Evolutionary conservation across 2,329 filamentous ascomycete genomes (phyloP), one percentile per base, ranked within the genome.

Genomic region (Knoxdaviesia proteae): DNA sequence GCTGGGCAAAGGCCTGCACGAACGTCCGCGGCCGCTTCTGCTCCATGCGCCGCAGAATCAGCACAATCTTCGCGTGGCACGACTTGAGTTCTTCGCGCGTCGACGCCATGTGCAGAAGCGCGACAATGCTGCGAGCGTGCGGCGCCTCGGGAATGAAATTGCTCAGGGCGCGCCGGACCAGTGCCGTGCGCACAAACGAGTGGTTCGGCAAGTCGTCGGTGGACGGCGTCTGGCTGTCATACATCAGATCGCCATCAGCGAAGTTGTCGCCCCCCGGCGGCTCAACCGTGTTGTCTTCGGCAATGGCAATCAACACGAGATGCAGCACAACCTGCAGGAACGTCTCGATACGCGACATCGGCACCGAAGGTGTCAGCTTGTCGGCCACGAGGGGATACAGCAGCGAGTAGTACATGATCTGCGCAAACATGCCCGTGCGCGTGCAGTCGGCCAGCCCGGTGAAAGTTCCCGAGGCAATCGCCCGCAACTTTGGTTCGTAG

Each of bases 271-370:
- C 56, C 51, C 62, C 59, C 7, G 65, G 64, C 34, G 67, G 63
- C 46, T 78, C 70, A 44, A 67, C 63, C 9, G 70, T 65, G 51
- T 71, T 67, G 52, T 96, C 90, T 59, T 96, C 90, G 3, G 82
- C 64, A 37, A 93, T 77, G 9, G 87, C 87, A 41, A 94, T 75
- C 36, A 96, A 71, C 4, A 84, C 69, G 7, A 98, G 67, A 57
- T 98, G 90, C 33, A 98, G 62, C 2, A 94, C 78, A 39, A 94
- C 81, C 54, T 96, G 88, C 33, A 96, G 62, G 59, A 93, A 94
- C 0, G 84, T 80, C 60, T 98, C 90, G 6, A 94, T 70, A 42
- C 90, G 74, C 1, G 87, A 93, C 7, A 71, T 67, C 6, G 84
- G 83, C 31, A 96, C 78, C 11, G 68, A 74, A 0, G 84, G 80